Conservation (phyloP, 2,329 filamentous ascomycete species). For the Xylaria arbuscula region DNA sequence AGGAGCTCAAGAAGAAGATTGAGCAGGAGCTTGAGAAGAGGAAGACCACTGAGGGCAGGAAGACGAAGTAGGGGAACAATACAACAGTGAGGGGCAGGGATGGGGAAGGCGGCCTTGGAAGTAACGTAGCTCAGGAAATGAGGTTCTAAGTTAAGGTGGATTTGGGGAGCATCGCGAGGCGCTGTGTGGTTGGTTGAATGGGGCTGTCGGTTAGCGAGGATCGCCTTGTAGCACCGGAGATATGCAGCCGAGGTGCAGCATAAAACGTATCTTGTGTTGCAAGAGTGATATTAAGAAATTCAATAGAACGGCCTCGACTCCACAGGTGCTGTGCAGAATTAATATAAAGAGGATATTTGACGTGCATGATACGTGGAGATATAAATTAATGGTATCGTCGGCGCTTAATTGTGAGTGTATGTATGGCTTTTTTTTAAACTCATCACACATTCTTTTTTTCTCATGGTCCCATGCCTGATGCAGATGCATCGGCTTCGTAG, state of each 20-base stretch:
- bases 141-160: neutral
- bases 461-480: no score
- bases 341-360: neutral
- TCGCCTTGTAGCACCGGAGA: neutral
- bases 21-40: conserved; percentile 29
- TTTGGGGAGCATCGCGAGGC: neutral
- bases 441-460: neutral
- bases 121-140: neutral
- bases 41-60: conserved; percentile 35
- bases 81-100: neutral
- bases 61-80: conserved; percentile 41
- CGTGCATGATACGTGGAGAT: neutral
- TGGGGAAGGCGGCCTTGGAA: neutral
- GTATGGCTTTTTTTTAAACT: no score
- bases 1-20: conserved; percentile 29
- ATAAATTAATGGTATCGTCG: neutral
- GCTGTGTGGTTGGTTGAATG: neutral
- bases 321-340: neutral
- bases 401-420: neutral
- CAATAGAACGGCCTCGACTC: neutral
- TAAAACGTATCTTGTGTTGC: neutral
- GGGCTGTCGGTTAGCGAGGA: neutral
- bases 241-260: neutral
- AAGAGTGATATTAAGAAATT: neutral
- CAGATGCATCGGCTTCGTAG: no score